Base-by-base conservation (phyloP, 1,284 basidiomycete species). In the Sanguinoderma infundibulare region DNA sequence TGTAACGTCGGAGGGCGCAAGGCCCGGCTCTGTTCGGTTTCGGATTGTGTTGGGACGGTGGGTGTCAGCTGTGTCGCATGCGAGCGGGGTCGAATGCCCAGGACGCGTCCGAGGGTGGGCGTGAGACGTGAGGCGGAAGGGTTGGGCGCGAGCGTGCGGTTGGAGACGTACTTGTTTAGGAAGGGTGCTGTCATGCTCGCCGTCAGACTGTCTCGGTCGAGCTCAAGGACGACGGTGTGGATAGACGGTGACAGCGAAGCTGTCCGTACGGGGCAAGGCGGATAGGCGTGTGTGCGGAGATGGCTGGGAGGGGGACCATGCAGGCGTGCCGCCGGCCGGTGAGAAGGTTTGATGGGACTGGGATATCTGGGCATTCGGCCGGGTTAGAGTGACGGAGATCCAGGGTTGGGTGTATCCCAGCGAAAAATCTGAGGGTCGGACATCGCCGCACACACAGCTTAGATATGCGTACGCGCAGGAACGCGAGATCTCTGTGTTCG, bases 241-340 rank as follows among this genome's bases (percentile, higher is more conserved):
- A n/a, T 5, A 22, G 53, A 20, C 6, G 20, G 4, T 54, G 38
- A 20, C 39, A 32, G 53, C n/a, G 38, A 42, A 32, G 40, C 17
- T 10, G 53, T 10, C 30, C 53, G 22, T n/a, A 24, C 40, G 53
- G 52, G 38, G 32, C 20, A 26, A 42, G 42, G 42, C 20, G n/a
- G 32, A 44, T 44, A 15, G 42, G 32, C 12, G 38, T 34, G 52
- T 32, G 46, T 28, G 46, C 38, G 36, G 38, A n/a, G 52, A 24
- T 22, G 15, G 35, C 17, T 53, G 26, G 38, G 24, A 20, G 51
- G 14, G 40, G n/a, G 36, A 30, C 35, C 24, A 26, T 15, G 51
- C 28, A 32, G 28, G 53, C 32, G 40, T 55, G 53, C 53, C 39
- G 42, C 40, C 53, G 53, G 53, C 39, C 53, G 53, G 30, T 34